Base-by-base conservation (phyloP, 805 yeast species). In the Alloascoidea hylecoeti region DNA sequence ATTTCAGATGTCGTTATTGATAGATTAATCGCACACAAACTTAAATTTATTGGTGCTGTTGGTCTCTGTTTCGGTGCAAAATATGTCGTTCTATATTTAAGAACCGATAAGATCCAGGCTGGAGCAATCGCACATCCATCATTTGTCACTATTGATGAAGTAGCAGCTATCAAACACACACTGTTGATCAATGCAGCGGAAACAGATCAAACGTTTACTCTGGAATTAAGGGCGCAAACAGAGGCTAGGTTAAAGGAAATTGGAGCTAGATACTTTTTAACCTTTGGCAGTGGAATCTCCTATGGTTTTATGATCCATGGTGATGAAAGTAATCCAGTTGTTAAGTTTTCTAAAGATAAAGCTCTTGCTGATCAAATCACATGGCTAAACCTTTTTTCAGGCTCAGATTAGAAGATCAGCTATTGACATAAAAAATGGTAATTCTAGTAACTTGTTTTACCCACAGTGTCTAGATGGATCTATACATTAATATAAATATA, bases 31-130 rank as follows among this genome's bases (percentile, higher is more conserved):
- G 48, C 52, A 17, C 53, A 56, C 39, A 57, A 57, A n/a, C 70
- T 72, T 14, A 53, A 61, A 38, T 72, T 64, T 45, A 42, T 78
- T 16, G 75, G 69, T 34, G 71, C 72, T 15, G 58, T 78, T 41
- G 95, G 96, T 16, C 75, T 83, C 62, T 85, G 96, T 60, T 85
- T 64, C 45, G 96, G 96, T 53, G 95, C 84, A 33, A 80, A 76
- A 56, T 75, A 63, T 47, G 74, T 70, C 23, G 48, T 80, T 41
- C 73, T 67, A 42, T 69, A 75, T 41, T 54, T 72, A 18, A 53
- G 64, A 4, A 49, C 49, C 17, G 64, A 55, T 16, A 41, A 40
- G 39, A 46, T 41, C 33, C 40, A 39, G 33, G 80, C 66, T 14
- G 84, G 71, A 49, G 94, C 89, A 13, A 57, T 72, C 44, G 92